phyloP scores from a whole-genome alignment of 129 eudicot genomes.

The Oenanthe sinensis region DNA sequence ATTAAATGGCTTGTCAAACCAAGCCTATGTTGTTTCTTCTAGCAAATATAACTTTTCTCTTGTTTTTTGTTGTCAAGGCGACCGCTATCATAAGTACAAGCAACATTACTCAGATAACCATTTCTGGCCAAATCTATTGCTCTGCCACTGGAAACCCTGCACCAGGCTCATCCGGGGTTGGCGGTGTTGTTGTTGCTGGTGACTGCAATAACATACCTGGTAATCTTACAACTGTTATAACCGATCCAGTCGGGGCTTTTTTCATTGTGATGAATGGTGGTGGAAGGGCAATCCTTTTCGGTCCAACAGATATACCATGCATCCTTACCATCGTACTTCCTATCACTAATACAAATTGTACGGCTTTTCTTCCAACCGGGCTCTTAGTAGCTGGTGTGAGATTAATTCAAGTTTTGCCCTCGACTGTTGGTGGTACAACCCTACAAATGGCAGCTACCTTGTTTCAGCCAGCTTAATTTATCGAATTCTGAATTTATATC shows the following conservation, averaged over 20 bases:
- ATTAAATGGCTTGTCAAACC: background rate
- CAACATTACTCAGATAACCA: background rate
- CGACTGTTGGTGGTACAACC: background rate
- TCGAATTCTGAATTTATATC: no score
- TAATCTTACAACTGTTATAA: background rate
- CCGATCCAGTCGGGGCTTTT: background rate
- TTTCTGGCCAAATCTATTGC: background rate
- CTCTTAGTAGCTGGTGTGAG: background rate
- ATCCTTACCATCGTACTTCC: background rate
- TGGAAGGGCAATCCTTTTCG: background rate
- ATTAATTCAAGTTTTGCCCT: background rate
- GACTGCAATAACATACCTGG: background rate
- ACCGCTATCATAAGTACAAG: background rate
- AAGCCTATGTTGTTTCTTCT: background rate
- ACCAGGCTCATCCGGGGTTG: no score
- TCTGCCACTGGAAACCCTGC: background rate
- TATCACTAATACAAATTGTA: background rate
- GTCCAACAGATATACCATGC: background rate
- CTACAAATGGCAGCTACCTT: background rate
- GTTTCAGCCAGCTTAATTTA: no score
- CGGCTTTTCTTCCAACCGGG: background rate
- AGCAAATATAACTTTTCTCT: background rate
- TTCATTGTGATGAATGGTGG: background rate
- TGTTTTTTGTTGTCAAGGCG: background rate
- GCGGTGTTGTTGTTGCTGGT: background rate